These are phyloP conservation scores for Platanthera guangdongensis DNA, from an alignment of 106 monocot genomes.

Conservation along the genomic window DNA sequence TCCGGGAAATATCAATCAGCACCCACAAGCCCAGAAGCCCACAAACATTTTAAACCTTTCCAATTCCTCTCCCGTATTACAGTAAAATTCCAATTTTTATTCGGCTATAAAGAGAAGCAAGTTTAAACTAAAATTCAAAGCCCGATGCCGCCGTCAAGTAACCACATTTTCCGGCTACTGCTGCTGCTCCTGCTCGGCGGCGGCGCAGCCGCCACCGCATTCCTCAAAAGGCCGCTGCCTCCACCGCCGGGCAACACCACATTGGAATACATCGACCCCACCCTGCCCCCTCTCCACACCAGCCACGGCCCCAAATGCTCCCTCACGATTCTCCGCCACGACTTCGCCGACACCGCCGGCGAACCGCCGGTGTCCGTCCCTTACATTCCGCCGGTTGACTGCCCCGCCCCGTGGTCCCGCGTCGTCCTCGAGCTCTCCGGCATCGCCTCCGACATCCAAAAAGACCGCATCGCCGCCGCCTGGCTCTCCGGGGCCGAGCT, in stretches of 20 bases:
- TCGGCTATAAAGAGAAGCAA: no score
- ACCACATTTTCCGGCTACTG: neutral
- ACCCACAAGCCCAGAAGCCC: neutral
- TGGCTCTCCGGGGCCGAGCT: conserved; percentile 9
- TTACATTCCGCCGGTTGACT: conserved; percentile 8
- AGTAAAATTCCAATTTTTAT: neutral
- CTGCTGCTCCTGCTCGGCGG: neutral
- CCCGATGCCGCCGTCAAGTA: neutral
- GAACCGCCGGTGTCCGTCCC: conserved; percentile 3
- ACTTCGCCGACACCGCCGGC: conserved; percentile 11
- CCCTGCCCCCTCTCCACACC: conserved; percentile 19
- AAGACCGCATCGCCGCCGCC: conserved; percentile 10
- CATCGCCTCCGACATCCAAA: conserved; percentile 11
- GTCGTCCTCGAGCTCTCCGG: conserved; percentile 17
- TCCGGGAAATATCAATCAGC: neutral
- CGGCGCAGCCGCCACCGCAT: neutral
- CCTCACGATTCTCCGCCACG: conserved; percentile 7
- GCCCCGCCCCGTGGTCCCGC: conserved; percentile 17
- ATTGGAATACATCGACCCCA: conserved; percentile 18
- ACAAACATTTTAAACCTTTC: conserved; percentile 1
- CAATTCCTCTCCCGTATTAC: neutral
- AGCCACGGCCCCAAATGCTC: conserved; percentile 16
- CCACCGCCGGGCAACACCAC: neutral
- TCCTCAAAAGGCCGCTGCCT: neutral
- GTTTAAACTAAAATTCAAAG: neutral